A percentile compares a stretch with the other conserved stretches of the same genome.
Evolutionary conservation across 257 asterid genomes (phyloP).

Genomic region (Nicotiana otophora): DNA sequence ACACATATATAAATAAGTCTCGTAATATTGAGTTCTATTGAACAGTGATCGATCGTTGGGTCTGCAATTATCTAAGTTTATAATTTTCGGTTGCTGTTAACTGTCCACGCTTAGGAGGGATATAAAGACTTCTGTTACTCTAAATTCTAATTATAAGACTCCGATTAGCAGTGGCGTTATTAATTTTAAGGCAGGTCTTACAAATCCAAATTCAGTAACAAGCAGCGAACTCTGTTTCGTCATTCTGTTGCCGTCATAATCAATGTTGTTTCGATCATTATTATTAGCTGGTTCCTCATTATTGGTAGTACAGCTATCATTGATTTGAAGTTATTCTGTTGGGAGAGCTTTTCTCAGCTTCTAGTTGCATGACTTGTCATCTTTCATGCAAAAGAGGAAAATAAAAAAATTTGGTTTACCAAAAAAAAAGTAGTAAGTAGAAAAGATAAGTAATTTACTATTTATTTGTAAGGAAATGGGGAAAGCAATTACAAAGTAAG

Average conservation of each 20-base stretch:
- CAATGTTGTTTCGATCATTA: background rate
- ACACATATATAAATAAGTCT: too few relatives aligned
- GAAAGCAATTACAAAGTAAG: too few relatives aligned
- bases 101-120: too few relatives aligned
- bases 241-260: background rate
- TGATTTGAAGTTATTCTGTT: background rate
- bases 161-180: too few relatives aligned
- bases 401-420: background rate
- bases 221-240: background rate
- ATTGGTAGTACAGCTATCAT: background rate
- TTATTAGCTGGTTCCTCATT: background rate
- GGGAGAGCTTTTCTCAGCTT: background rate
- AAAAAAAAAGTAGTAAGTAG: background rate
- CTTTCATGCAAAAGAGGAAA: background rate
- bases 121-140: too few relatives aligned
- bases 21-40: too few relatives aligned
- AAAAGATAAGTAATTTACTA: too few relatives aligned
- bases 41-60: too few relatives aligned
- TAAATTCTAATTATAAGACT: too few relatives aligned
- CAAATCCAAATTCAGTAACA: background rate
- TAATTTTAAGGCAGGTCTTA: background rate
- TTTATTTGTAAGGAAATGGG: too few relatives aligned
- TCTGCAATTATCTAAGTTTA: too few relatives aligned
- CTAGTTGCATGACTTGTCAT: slow-evolving; percentile 3
- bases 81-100: too few relatives aligned